These are phyloP conservation scores for Talaromyces sp. DNA, from an alignment of 2,329 filamentous ascomycete species.

Conservation along the genomic window DNA sequence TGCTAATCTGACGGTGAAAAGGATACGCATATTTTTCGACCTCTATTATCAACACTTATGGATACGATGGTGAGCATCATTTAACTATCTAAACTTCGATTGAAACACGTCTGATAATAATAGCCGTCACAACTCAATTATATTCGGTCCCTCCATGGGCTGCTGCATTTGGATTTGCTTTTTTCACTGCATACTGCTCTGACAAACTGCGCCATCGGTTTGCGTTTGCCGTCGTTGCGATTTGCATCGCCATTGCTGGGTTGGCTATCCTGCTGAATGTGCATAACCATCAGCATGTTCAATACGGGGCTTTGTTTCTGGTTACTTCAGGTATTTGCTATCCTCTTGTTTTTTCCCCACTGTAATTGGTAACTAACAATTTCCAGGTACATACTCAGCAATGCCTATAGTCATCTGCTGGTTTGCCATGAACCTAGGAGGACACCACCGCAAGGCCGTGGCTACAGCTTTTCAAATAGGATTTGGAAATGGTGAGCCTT, in stretches of 20 bases:
- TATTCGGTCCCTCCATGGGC: constrained; percentile 57
- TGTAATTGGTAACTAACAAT: background rate
- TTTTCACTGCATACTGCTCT: constrained; percentile 66
- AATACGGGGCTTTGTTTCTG: constrained; percentile 79
- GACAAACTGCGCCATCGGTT: constrained; percentile 71
- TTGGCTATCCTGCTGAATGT: constrained; percentile 70
- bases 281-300: constrained; percentile 59
- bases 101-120: background rate
- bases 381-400: constrained; percentile 57
- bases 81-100: background rate
- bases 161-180: constrained; percentile 71
- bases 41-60: constrained; percentile 63
- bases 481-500: constrained; percentile 58
- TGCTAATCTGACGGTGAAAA: constrained; percentile 16
- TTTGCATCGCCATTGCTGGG: constrained; percentile 64
- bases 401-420: constrained; percentile 84
- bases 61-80: constrained; percentile 46
- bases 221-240: constrained; percentile 63
- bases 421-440: constrained; percentile 75
- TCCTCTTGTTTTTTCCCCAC: too few species aligned
- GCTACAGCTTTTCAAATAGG: constrained; percentile 73
- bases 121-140: constrained; percentile 47
- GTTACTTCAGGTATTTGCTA: constrained; percentile 61
- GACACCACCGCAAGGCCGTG: constrained; percentile 64
- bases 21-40: constrained; percentile 71